These are phyloP conservation scores for Paecilomyces formosus DNA, from an alignment of 2,329 filamentous ascomycete genomes.

Conservation along the genomic window DNA sequence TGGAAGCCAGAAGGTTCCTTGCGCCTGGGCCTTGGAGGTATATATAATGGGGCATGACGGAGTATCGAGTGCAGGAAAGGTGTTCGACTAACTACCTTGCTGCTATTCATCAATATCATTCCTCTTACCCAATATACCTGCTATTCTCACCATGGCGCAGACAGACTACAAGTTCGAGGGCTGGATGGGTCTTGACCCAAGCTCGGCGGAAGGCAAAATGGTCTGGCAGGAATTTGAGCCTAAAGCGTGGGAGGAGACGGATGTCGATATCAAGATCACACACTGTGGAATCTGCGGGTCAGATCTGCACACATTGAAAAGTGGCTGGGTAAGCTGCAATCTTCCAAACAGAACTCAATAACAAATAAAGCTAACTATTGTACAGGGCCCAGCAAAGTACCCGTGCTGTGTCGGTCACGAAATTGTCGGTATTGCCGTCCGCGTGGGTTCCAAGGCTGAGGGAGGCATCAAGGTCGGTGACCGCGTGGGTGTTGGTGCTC, in stretches of 20 bases:
- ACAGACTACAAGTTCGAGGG: slow-evolving; percentile 48
- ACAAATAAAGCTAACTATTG: background rate
- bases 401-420: slow-evolving; percentile 56
- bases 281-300: slow-evolving; percentile 61
- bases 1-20: background rate
- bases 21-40: background rate
- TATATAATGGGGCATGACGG: background rate
- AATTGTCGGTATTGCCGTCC: slow-evolving; percentile 54
- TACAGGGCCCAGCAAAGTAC: slow-evolving; percentile 24
- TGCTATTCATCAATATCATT: background rate
- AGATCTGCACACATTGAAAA: slow-evolving; percentile 51
- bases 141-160: slow-evolving; percentile 4
- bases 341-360: background rate
- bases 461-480: slow-evolving; percentile 23
- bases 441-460: slow-evolving; percentile 41
- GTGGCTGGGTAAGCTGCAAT: slow-evolving; percentile 32
- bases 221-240: slow-evolving; percentile 52
- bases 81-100: background rate
- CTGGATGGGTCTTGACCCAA: slow-evolving; percentile 48
- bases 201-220: slow-evolving; percentile 47
- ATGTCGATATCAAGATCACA: slow-evolving; percentile 57
- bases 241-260: slow-evolving; percentile 59
- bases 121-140: background rate
- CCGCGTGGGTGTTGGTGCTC: slow-evolving; percentile 51
- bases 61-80: background rate